Conservation (phyloP, 441 rosid genomes). For the Adansonia rubrostipa region DNA sequence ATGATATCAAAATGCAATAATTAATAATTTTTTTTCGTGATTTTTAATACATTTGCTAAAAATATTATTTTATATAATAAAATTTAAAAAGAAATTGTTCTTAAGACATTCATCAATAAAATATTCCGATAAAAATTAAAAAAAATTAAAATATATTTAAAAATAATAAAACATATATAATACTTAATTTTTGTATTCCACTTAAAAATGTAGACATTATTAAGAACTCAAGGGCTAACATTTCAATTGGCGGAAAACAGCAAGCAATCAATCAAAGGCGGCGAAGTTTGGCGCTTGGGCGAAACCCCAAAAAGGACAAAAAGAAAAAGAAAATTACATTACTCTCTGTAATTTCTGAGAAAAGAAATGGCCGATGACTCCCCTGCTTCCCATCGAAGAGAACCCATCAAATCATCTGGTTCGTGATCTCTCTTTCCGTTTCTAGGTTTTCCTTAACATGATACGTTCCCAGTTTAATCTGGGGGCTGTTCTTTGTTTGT, state of each 20-base stretch:
- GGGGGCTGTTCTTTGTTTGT: not conserved
- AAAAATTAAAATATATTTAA: not conserved
- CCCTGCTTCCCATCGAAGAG: slow-evolving; percentile 60
- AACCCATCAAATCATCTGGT: slow-evolving; percentile 91
- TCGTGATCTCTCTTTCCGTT: not conserved
- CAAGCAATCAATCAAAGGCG: slow-evolving; percentile 17
- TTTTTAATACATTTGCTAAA: too few species aligned
- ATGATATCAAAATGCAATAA: too few species aligned
- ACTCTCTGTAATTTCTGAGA: not conserved
- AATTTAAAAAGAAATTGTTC: too few species aligned
- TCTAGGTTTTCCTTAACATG: slow-evolving; percentile 12
- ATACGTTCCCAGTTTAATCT: not conserved
- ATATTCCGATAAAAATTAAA: too few species aligned
- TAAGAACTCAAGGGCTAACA: not conserved
- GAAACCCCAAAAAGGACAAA: not conserved
- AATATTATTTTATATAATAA: too few species aligned
- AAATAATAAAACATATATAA: not conserved
- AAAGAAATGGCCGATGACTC: slow-evolving; percentile 71
- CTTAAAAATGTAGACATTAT: not conserved
- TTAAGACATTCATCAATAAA: too few species aligned
- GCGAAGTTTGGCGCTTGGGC: slow-evolving; percentile 38
- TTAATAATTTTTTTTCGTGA: too few species aligned
- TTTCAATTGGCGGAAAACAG: not conserved
- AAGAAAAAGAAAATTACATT: not conserved
- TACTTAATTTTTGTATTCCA: too few species aligned